Evolutionary conservation across 371 early-diverging fungal species (phyloP).

Genomic region (Cladochytrium tenue): DNA sequence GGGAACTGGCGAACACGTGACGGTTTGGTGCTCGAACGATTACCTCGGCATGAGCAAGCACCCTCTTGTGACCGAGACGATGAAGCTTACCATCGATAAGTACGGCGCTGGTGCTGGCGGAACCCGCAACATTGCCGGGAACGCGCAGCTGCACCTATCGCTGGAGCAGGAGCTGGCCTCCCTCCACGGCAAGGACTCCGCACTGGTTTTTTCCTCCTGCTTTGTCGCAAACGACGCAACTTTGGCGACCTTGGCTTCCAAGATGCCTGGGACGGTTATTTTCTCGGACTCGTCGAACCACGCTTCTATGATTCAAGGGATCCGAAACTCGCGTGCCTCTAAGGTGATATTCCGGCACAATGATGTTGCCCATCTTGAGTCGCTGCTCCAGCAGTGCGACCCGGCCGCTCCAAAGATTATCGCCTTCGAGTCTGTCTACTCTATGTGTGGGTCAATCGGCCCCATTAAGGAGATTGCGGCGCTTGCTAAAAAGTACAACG

Average conservation of each 20-base stretch:
- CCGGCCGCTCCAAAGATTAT: slow-evolving; percentile 89
- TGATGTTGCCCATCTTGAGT: slow-evolving; percentile 87
- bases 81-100: slow-evolving; percentile 89
- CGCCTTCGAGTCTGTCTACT: slow-evolving; percentile 97
- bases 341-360: slow-evolving; percentile 96
- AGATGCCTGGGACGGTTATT: slow-evolving; percentile 91
- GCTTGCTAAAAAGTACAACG: slow-evolving; percentile 94
- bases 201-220: slow-evolving; percentile 96
- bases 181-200: slow-evolving; percentile 89
- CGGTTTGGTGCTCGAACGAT: slow-evolving; percentile 99
- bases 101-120: slow-evolving; percentile 99
- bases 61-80: slow-evolving; percentile 80
- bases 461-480: slow-evolving; percentile 90
- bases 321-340: slow-evolving; percentile 85
- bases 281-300: slow-evolving; percentile 94
- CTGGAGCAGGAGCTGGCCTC: slow-evolving; percentile 90
- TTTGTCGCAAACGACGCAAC: slow-evolving; percentile 98
- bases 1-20: slow-evolving; percentile 81
- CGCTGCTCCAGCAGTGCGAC: slow-evolving; percentile 75
- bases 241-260: slow-evolving; percentile 84
- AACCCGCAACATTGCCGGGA: slow-evolving; percentile 98
- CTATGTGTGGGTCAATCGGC: slow-evolving; percentile 96
- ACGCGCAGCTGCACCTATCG: slow-evolving; percentile 88
- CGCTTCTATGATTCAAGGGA: slow-evolving; percentile 99
- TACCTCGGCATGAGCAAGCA: slow-evolving; percentile 94